phyloP scores from a whole-genome alignment of 495 filamentous ascomycete genomes.

The Mytilinidion resinicola region DNA sequence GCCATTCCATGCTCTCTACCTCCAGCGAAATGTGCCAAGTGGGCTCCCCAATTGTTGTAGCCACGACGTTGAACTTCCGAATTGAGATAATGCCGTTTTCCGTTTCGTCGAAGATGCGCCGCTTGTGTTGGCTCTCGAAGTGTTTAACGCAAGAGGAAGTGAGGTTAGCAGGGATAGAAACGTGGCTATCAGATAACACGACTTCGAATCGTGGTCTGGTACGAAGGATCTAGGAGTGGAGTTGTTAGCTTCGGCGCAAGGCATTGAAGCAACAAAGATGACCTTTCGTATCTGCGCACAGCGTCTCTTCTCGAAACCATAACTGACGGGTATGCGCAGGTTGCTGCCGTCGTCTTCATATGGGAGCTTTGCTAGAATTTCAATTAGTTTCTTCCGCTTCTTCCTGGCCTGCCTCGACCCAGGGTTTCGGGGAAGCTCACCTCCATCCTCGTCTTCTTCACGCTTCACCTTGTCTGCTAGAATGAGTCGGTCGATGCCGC shows the following conservation, averaged over 20 bases:
- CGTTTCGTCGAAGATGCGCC: background rate
- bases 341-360: constrained; percentile 30
- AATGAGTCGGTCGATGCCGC: background rate
- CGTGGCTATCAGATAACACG: background rate
- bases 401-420: background rate
- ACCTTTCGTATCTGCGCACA: constrained; percentile 1
- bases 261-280: background rate
- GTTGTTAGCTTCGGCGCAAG: background rate
- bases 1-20: background rate
- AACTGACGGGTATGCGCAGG: constrained; percentile 8
- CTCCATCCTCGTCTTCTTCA: background rate
- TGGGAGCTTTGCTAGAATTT: background rate
- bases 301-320: background rate
- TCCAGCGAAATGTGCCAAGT: background rate
- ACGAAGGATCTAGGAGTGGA: background rate
- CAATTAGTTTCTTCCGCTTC: constrained; percentile 1
- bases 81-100: background rate
- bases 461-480: background rate
- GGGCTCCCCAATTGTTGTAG: background rate
- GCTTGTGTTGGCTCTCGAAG: background rate
- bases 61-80: background rate
- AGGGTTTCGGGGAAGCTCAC: background rate
- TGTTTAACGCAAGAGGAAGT: background rate
- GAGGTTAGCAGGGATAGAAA: background rate
- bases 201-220: background rate